Evolutionary conservation across 345 rosid species (phyloP).

Genomic region (Sonneratia caseolaris): DNA sequence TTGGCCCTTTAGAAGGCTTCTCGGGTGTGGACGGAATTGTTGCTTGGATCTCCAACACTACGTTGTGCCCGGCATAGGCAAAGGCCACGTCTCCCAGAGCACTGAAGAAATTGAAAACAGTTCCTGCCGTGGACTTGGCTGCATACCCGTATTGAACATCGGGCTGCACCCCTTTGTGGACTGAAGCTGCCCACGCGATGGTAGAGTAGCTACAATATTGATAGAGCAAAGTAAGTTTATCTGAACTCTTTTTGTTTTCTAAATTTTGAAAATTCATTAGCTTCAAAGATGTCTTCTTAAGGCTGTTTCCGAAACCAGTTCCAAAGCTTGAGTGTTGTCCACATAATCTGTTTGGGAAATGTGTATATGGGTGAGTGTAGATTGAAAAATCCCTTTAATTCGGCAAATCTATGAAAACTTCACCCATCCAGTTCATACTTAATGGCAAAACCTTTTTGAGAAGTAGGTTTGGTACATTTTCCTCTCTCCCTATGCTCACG

Average conservation of each 20-base stretch:
- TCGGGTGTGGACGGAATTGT: slow-evolving; percentile 72
- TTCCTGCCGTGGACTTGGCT: slow-evolving; percentile 29
- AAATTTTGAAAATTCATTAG: background rate
- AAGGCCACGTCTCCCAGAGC: slow-evolving; percentile 64
- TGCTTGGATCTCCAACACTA: slow-evolving; percentile 74
- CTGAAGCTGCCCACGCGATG: slow-evolving; percentile 63
- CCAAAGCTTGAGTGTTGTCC: too few species aligned
- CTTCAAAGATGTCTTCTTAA: too few species aligned
- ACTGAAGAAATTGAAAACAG: slow-evolving; percentile 47
- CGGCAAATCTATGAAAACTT: too few species aligned
- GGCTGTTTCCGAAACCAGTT: too few species aligned
- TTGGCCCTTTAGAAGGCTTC: slow-evolving; percentile 64
- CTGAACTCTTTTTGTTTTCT: background rate
- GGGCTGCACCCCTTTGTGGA: slow-evolving; percentile 37
- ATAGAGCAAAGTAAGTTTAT: background rate
- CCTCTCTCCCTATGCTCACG: too few species aligned
- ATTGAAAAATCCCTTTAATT: too few species aligned
- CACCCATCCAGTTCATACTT: too few species aligned
- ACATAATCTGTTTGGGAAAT: too few species aligned
- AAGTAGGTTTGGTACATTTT: too few species aligned
- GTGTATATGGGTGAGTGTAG: too few species aligned
- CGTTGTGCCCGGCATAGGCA: slow-evolving; percentile 76
- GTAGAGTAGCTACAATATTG: slow-evolving; percentile 51
- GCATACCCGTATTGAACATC: slow-evolving; percentile 44
- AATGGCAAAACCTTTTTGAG: too few species aligned